Conservation (phyloP, 257 asterid genomes). For the Solanum rostratum region DNA sequence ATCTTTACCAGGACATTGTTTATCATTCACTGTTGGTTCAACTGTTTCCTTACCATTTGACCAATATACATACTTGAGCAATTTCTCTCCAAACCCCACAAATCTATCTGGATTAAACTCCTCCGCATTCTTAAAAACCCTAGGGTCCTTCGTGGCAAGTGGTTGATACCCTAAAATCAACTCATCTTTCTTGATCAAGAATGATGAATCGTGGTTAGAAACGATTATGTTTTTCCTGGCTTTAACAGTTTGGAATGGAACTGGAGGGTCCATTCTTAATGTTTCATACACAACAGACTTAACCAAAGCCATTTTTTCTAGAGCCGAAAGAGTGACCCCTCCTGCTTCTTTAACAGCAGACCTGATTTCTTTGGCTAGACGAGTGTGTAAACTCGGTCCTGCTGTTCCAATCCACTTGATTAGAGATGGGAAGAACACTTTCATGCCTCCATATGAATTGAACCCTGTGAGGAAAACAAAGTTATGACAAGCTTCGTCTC, state of each 20-base stretch:
- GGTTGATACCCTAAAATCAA: constrained; percentile 18
- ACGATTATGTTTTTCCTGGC: constrained; percentile 11
- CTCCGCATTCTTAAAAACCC: not conserved
- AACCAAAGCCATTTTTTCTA: constrained; percentile 8
- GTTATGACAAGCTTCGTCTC: constrained; percentile 26
- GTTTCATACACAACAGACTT: constrained; percentile 22
- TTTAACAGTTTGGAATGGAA: constrained; percentile 10
- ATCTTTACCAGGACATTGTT: constrained; percentile 20
- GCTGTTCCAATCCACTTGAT: constrained; percentile 15
- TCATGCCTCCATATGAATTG: constrained; percentile 25
- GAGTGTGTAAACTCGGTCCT: constrained; percentile 15
- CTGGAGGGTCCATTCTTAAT: constrained; percentile 19
- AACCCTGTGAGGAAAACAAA: constrained; percentile 21
- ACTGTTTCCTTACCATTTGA: constrained; percentile 17
- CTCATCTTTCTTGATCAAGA: constrained; percentile 14
- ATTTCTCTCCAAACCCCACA: constrained; percentile 8
- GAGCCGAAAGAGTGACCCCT: not conserved
- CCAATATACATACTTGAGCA: constrained; percentile 17
- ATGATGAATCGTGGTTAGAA: constrained; percentile 1
- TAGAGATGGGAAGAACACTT: constrained; percentile 17
- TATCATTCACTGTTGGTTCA: not conserved
- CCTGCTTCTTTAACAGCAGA: constrained; percentile 9
- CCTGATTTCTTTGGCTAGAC: constrained; percentile 7
- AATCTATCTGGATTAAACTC: constrained; percentile 12
- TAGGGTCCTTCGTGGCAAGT: constrained; percentile 10